phyloP scores from a whole-genome alignment of 371 early-diverging fungal genomes.

The Mortierella sp. region DNA sequence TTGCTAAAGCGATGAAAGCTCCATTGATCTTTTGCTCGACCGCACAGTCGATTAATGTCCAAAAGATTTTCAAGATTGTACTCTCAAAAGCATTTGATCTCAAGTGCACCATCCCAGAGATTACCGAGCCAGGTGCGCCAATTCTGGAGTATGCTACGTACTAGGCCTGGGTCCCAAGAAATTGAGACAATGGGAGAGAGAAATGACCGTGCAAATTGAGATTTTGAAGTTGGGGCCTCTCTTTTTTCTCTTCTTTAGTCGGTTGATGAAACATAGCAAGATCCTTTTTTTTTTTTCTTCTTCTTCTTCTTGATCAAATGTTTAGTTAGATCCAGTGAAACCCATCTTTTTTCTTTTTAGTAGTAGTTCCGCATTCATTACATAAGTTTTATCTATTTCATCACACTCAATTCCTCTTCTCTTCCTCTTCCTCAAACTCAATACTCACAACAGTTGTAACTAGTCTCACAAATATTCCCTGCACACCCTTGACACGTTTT shows the following conservation, averaged over 20 bases:
- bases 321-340: conserved; percentile 1
- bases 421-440: too few species aligned
- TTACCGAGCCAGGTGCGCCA: conserved; percentile 91
- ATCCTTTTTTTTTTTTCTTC: not conserved
- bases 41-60: conserved; percentile 93
- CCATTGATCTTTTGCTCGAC: conserved; percentile 96
- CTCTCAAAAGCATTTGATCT: conserved; percentile 94
- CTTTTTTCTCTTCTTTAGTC: not conserved
- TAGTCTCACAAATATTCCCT: not conserved
- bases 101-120: conserved; percentile 92
- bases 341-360: not conserved
- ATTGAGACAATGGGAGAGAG: not conserved
- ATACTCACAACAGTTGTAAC: not conserved
- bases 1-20: conserved; percentile 94
- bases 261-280: not conserved
- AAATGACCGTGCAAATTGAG: not conserved
- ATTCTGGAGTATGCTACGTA: conserved; percentile 82
- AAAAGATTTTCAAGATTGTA: conserved; percentile 97
- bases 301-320: not conserved
- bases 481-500: not conserved
- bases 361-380: not conserved
- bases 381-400: not conserved
- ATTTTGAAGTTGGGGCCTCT: not conserved
- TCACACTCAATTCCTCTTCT: too few species aligned
- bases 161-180: not conserved